These are phyloP conservation scores for Apiospora arundinis DNA, from an alignment of 2,329 filamentous ascomycete genomes.

Conservation along the genomic window DNA sequence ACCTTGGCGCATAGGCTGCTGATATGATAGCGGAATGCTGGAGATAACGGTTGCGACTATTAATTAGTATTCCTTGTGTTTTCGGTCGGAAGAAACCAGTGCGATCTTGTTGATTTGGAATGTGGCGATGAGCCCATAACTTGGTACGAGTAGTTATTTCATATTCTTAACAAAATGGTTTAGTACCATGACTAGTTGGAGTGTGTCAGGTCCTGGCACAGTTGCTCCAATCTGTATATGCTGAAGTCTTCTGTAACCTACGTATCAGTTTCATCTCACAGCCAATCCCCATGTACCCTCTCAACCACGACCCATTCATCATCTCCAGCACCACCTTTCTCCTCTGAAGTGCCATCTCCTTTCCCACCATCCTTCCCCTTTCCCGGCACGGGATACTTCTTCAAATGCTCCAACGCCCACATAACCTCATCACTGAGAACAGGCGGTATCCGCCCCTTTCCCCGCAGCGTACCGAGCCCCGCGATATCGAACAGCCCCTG, in stretches of 20 bases:
- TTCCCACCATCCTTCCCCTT: neutral
- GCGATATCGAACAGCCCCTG: constrained; percentile 53
- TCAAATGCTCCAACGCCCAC: constrained; percentile 55
- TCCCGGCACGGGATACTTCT: constrained; percentile 49
- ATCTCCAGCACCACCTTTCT: neutral
- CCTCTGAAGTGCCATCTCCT: neutral
- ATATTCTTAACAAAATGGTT: no score
- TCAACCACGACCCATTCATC: neutral
- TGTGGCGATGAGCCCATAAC: no score
- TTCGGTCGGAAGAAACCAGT: no score
- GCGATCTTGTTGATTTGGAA: no score
- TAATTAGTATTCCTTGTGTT: no score
- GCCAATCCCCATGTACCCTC: neutral
- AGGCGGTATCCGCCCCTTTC: constrained; percentile 54
- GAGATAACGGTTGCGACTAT: neutral
- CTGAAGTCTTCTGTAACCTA: no score
- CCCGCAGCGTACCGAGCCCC: constrained; percentile 54
- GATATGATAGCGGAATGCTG: neutral
- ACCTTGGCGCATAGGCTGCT: neutral
- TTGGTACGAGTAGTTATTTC: no score
- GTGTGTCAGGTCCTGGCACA: no score
- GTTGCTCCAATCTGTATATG: no score
- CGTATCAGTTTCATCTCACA: neutral
- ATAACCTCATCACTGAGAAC: constrained; percentile 49
- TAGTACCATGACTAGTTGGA: no score